Conservation (phyloP, 2,329 filamentous ascomycete genomes). For the Pseudogymnoascus sp. region DNA sequence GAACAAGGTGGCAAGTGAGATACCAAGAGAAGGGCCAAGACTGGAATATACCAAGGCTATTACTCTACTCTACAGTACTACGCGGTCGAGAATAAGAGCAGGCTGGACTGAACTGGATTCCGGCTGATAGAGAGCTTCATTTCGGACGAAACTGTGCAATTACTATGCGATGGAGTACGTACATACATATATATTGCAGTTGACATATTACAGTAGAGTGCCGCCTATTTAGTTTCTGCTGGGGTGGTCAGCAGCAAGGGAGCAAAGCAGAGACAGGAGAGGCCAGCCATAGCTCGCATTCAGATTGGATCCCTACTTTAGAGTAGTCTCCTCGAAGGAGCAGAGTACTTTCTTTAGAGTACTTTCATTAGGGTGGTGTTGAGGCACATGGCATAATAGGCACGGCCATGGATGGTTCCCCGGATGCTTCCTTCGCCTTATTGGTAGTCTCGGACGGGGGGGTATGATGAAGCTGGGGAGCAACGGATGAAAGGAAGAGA, state of each 20-base stretch:
- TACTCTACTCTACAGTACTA: too few species aligned
- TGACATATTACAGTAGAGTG: not conserved
- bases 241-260: not conserved
- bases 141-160: not conserved
- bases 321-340: not conserved
- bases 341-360: not conserved
- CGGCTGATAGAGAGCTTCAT: not conserved
- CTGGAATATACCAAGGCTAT: too few species aligned
- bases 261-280: not conserved
- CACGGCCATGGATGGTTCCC: not conserved
- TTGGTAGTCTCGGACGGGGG: not conserved
- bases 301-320: not conserved
- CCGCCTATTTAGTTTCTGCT: not conserved
- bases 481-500: not conserved
- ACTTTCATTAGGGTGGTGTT: not conserved
- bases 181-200: not conserved
- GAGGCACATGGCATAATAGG: not conserved
- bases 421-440: not conserved
- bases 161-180: not conserved
- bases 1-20: too few species aligned
- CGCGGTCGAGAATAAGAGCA: not conserved
- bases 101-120: not conserved
- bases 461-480: not conserved
- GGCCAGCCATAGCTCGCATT: not conserved
- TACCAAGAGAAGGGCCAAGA: too few species aligned